Conservation (phyloP, 331 rosid genomes). For the Dryas integrifolia region DNA sequence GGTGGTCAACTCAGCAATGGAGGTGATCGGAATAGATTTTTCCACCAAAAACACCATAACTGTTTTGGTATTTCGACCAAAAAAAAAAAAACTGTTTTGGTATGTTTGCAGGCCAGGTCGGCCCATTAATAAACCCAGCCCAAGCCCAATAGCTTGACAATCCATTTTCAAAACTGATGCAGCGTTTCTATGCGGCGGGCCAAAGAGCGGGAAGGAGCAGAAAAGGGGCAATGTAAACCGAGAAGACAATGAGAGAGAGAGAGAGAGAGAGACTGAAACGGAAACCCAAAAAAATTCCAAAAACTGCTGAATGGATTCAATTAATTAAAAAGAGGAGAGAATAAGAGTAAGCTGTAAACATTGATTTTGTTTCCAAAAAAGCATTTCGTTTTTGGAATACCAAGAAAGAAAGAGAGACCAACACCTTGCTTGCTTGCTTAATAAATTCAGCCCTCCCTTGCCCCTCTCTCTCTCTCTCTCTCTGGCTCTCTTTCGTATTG, state of each 20-base stretch:
- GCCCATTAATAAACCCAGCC: not conserved
- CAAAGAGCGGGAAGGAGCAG: slow-evolving; percentile 14
- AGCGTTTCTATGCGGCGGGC: not conserved
- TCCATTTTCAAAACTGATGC: not conserved
- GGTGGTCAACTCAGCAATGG: too few species aligned
- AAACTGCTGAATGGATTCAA: not conserved
- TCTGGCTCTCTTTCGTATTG: not conserved
- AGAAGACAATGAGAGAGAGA: not conserved
- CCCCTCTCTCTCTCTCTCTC: too few species aligned
- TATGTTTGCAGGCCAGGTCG: too few species aligned
- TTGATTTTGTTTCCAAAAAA: slow-evolving; percentile 13
- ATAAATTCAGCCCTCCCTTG: too few species aligned
- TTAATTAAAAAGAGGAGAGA: not conserved
- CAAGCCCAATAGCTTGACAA: not conserved
- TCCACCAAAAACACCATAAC: too few species aligned
- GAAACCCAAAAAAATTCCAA: not conserved
- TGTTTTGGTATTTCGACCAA: too few species aligned
- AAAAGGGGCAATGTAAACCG: not conserved
- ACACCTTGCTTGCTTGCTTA: not conserved
- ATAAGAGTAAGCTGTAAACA: not conserved
- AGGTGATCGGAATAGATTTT: too few species aligned
- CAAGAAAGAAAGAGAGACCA: slow-evolving; percentile 1
- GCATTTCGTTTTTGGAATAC: not conserved
- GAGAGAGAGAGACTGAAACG: not conserved
- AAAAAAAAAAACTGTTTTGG: too few species aligned